Evolutionary conservation across 805 yeast genomes (phyloP).

Genomic region (Candida pseudoglaebosa): DNA sequence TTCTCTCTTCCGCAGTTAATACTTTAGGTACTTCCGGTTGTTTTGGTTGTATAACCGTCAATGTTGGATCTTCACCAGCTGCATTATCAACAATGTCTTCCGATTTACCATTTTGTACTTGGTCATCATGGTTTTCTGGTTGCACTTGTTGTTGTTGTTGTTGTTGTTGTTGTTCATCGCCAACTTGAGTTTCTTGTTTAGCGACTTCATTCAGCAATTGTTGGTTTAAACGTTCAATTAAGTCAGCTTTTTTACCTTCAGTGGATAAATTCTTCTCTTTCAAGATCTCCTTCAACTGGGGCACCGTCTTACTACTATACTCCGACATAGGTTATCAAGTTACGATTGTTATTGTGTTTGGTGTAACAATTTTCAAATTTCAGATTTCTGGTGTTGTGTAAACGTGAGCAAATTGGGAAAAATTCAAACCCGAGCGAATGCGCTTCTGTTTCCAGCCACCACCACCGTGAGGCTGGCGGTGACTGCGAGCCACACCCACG

Average conservation of each 20-base stretch:
- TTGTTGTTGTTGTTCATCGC: slow-evolving; percentile 10
- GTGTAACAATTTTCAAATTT: no score
- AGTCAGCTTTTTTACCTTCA: slow-evolving; percentile 79
- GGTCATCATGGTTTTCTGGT: slow-evolving; percentile 9
- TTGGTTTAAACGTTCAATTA: slow-evolving; percentile 61
- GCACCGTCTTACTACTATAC: slow-evolving; percentile 68
- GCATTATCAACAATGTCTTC: slow-evolving; percentile 8
- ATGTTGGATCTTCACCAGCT: slow-evolving; percentile 11
- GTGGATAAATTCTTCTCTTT: slow-evolving; percentile 62
- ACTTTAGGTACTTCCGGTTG: slow-evolving; percentile 35
- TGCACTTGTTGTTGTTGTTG: slow-evolving; percentile 10
- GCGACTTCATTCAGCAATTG: slow-evolving; percentile 15
- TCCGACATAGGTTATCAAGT: slow-evolving; percentile 51
- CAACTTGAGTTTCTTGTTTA: slow-evolving; percentile 13
- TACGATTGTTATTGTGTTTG: slow-evolving; percentile 6
- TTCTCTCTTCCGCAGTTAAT: slow-evolving; percentile 65
- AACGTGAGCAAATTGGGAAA: no score
- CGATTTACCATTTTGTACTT: slow-evolving; percentile 6
- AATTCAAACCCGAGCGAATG: no score
- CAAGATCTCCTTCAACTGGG: slow-evolving; percentile 76
- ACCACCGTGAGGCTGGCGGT: no score
- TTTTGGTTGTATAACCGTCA: slow-evolving; percentile 15
- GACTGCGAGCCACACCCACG: no score
- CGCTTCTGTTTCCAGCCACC: no score
- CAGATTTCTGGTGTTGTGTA: no score